A percentile compares a stretch with the other conserved stretches of the same genome.
Evolutionary conservation across 306 rosid species (phyloP).

Genomic region (Cicer pinnatifidum): DNA sequence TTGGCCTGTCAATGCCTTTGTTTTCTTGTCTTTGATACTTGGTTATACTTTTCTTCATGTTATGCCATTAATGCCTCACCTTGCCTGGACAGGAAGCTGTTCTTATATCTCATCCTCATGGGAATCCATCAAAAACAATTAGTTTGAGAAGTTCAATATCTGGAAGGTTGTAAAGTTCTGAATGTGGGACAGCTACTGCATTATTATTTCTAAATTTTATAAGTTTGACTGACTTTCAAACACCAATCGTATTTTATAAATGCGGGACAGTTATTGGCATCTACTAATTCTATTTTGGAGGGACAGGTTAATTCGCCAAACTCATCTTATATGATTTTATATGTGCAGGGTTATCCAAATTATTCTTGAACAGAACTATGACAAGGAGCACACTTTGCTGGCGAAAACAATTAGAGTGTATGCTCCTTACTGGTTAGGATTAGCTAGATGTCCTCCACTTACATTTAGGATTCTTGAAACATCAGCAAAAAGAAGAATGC

Average conservation of each 20-base stretch:
- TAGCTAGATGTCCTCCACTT: conserved; percentile 88
- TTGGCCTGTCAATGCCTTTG: conserved; percentile 16
- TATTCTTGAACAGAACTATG: conserved; percentile 78
- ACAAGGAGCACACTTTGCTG: conserved; percentile 60
- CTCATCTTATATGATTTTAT: conserved; percentile 44
- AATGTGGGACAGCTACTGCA: conserved; percentile 25
- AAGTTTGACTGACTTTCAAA: conserved; percentile 19
- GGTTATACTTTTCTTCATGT: conserved; percentile 7
- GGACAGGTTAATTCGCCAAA: conserved; percentile 41
- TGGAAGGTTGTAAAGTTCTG: conserved; percentile 71
- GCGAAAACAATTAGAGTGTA: conserved; percentile 78
- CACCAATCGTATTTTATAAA: no score
- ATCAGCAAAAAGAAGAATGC: conserved; percentile 58
- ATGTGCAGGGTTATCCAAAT: conserved; percentile 86
- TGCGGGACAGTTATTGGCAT: neutral
- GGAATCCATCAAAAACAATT: conserved; percentile 70
- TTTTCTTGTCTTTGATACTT: neutral
- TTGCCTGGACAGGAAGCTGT: conserved; percentile 79
- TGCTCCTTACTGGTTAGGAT: conserved; percentile 88
- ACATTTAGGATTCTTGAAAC: conserved; percentile 70
- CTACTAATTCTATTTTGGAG: conserved; percentile 29
- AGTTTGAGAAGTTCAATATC: conserved; percentile 93
- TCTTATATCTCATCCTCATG: conserved; percentile 80
- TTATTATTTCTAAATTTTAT: conserved; percentile 3
- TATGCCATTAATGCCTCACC: neutral